Base-by-base conservation (phyloP, 192 early-diverging fungal species). In the Paraglomus occultum region DNA sequence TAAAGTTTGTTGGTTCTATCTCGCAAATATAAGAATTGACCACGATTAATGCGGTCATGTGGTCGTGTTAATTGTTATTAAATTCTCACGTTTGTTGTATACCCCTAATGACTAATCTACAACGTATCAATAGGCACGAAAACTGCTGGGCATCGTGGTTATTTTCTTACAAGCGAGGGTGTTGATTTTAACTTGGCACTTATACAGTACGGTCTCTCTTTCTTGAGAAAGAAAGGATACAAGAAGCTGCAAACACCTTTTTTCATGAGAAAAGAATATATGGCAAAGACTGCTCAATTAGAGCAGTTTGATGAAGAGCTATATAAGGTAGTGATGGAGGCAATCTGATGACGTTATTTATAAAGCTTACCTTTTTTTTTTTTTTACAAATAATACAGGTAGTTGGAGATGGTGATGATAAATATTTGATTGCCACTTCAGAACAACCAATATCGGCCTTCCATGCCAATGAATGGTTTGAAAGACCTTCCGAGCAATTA, bases 211-310 rank as follows among this genome's bases (percentile, higher is more conserved):
- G 97, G 97, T 31, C 85, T 99, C 43, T 85, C 89, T 51, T 99
- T 98, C 83, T 83, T 99, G 59, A 87, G 83, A 53, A 85, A 81
- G 66, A 79, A 83, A 50, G 88, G 86, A 14, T 97, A 93, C 77
- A 94, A 86, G 62, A 98, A 98, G 85, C 85, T 99, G 17, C 91
- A 91, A 81, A 99, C 97, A 6, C 97, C 97, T 42, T 99, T 91
- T 85, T 98, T 99, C 73, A 99, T 99, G 97, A 90, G 90, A 55
- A 89, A 88, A 81, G 93, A 95, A 31, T 84, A 94, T 40, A 99
- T 99, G 97, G 94, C 94, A 44, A 95, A 96, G 86, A 99, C 97
- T 6, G 97, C 97, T 6, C 97, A 99, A 79, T 85, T 99, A 52
- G 87, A 88, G 47, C 91, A 99, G 81, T 99, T 96, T 77, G 96